These are phyloP conservation scores for Penicillium sp. DNA, from an alignment of 2,329 filamentous ascomycete species.

Conservation along the genomic window DNA sequence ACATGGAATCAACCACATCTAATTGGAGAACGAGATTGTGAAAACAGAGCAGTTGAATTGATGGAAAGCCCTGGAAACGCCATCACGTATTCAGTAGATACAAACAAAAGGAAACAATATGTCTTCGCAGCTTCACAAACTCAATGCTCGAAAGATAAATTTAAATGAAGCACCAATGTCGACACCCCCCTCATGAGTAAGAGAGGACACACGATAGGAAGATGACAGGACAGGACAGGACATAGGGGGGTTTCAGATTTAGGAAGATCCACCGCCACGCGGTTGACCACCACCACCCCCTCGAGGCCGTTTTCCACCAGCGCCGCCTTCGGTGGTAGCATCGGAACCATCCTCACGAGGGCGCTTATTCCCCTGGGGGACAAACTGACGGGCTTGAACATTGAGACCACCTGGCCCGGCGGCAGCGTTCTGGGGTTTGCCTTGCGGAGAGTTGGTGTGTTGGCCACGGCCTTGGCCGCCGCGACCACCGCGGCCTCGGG, in stretches of 20 bases:
- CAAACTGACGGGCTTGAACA: slow-evolving; percentile 53
- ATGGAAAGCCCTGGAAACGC: slow-evolving; percentile 8
- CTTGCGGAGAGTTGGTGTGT: slow-evolving; percentile 28
- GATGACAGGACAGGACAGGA: slow-evolving; percentile 9
- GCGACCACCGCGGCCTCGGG: slow-evolving; percentile 48
- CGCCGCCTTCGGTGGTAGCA: slow-evolving; percentile 36
- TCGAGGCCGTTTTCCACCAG: slow-evolving; percentile 48
- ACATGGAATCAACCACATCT: no score
- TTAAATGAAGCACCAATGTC: no score
- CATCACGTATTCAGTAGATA: slow-evolving; percentile 23
- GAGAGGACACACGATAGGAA: slow-evolving; percentile 7
- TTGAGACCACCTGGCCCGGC: slow-evolving; percentile 18
- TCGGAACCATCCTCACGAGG: slow-evolving; percentile 52
- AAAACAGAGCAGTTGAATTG: not conserved
- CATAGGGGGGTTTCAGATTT: slow-evolving; percentile 17
- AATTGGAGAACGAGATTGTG: no score
- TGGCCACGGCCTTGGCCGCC: slow-evolving; percentile 39
- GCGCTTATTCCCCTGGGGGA: slow-evolving; percentile 57
- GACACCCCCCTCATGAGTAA: not conserved
- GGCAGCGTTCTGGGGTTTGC: not conserved
- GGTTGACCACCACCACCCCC: slow-evolving; percentile 45
- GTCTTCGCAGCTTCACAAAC: no score
- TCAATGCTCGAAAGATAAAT: no score
- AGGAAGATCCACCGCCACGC: slow-evolving; percentile 24
- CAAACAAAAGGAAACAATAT: slow-evolving; percentile 13